These are phyloP conservation scores for Colletotrichum sp. DNA, from an alignment of 2,329 filamentous ascomycete genomes.

Conservation along the genomic window DNA sequence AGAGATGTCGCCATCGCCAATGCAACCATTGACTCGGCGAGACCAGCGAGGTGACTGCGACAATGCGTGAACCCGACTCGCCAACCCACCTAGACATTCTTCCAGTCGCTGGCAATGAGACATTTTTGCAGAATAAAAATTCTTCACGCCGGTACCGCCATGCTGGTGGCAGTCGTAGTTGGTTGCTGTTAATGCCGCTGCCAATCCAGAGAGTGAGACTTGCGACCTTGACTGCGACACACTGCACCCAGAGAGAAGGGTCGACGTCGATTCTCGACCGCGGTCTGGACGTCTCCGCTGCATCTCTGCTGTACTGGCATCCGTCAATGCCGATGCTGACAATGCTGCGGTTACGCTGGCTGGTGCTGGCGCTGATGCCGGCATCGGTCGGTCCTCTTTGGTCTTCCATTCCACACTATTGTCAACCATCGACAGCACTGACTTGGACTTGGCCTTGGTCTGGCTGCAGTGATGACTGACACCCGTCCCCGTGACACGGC, in stretches of 20 bases:
- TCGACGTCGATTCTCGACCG: neutral
- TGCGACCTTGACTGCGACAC: neutral
- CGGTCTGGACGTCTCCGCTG: neutral
- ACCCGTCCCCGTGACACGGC: neutral
- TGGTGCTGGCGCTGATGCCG: neutral
- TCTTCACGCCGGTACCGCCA: slow-evolving; percentile 6
- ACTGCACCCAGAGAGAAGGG: neutral
- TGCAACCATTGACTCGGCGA: neutral
- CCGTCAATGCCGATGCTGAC: neutral
- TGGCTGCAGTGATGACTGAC: neutral
- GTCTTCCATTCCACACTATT: neutral
- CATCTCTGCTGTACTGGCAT: neutral
- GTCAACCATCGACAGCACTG: neutral
- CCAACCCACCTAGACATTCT: too few species aligned
- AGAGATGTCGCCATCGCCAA: neutral
- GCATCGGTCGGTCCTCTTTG: neutral
- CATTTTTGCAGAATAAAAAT: neutral
- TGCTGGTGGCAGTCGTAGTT: neutral
- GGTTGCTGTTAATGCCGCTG: neutral
- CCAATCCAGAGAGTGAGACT: neutral
- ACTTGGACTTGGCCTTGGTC: neutral
- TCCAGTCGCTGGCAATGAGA: neutral
- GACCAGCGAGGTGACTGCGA: neutral
- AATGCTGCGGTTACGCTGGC: neutral
- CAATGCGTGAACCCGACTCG: neutral